Evolutionary conservation across 192 early-diverging fungal genomes (phyloP), one percentile per base, ranked within the genome.

Genomic region (Backusella westeae): DNA sequence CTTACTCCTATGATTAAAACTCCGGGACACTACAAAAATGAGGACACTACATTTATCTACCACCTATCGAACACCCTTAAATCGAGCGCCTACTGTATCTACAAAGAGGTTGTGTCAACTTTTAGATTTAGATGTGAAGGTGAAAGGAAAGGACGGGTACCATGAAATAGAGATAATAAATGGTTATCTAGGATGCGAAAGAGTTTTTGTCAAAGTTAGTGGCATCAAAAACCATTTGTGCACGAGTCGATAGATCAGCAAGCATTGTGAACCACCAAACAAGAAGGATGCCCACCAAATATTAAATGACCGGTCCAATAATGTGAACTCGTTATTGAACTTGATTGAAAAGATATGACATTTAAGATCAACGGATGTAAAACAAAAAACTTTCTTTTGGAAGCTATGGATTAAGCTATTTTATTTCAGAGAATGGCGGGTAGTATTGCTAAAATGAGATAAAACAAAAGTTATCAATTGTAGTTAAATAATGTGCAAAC

Each of bases 331-430:
- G 15, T 86, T 99, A 42, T 86, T 99, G 74, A 87, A 92, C 6
- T 83, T 98, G 86, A 95, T 99, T 68, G 96, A 95, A 71, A 98
- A 98, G 88, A 98, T 96, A 34, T 93, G 91, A 75, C 94, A 96
- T 80, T 83, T 94, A 79, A 94, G 94, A 68, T 90, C 92, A 52
- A 96, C 94, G 84, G 94, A 96, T 29, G 73, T 81, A 74, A 74
- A 19, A 32, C 32, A 32, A 32, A 32, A 32, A 32, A 0, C 32
- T 32, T 32, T 32, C 32, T 32, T 32, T 32, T 32, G 32, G 2
- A 32, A 32, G 32, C 32, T 32, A 32, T 32, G 32, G 32, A 32
- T 32, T 32, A 32, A 32, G 32, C 2, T 32, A 32, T 32, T 32
- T 32, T 32, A 32, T 32, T 32, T 32, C 32, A 32, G 32, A 2